Evolutionary conservation across 2,329 filamentous ascomycete species (phyloP).

Genomic region (Ceratocystis lukuohia): DNA sequence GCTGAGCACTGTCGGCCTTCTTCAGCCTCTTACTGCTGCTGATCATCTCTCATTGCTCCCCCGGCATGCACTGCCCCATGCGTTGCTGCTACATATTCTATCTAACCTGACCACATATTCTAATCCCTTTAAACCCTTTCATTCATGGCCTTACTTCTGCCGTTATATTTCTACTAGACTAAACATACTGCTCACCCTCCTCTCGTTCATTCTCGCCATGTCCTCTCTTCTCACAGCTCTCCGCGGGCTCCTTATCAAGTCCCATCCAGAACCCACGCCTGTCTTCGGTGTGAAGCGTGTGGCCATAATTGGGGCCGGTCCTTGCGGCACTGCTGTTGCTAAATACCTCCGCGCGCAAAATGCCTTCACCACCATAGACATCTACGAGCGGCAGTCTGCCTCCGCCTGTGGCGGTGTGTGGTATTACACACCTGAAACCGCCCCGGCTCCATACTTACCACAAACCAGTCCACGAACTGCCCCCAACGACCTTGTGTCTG

Average conservation of each 20-base stretch:
- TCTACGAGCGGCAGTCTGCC: conserved; percentile 69
- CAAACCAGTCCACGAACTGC: conserved; percentile 55
- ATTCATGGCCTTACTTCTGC: background rate
- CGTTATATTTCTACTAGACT: background rate
- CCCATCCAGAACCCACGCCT: conserved; percentile 1
- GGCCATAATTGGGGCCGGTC: conserved; percentile 72
- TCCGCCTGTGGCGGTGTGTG: conserved; percentile 61
- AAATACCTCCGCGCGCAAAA: conserved; percentile 65
- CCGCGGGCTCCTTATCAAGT: background rate
- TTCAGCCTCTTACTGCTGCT: background rate
- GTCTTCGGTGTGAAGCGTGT: conserved; percentile 44
- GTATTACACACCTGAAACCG: conserved; percentile 53
- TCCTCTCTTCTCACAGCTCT: conserved; percentile 8
- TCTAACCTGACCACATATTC: background rate
- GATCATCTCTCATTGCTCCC: background rate
- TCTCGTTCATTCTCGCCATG: background rate
- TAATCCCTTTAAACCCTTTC: no score
- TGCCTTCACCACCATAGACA: conserved; percentile 51
- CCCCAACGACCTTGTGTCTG: conserved; percentile 36
- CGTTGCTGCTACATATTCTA: background rate
- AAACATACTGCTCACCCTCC: background rate
- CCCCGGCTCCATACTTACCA: conserved; percentile 43
- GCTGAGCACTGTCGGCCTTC: background rate
- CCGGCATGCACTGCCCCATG: background rate
- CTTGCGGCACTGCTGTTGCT: conserved; percentile 62